Base-by-base conservation (phyloP, 1,139 yeast genomes). In the Blastobotrys arbuscula region DNA sequence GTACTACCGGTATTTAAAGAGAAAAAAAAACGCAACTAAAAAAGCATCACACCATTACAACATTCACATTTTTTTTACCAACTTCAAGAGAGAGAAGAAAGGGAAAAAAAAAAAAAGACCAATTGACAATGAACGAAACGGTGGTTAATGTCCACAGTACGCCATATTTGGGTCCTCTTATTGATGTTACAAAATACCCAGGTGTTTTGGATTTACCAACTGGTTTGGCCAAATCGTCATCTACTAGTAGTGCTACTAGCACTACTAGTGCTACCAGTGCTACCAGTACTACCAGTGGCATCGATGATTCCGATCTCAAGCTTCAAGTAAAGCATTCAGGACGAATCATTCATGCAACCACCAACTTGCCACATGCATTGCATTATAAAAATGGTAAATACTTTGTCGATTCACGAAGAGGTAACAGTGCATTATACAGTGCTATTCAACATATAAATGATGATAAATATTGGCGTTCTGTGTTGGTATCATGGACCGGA, bases 401-500 rank as follows among this genome's bases (percentile, higher is more conserved):
- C 38, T 38, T 56, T 57, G 28, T 55, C 5, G 44, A 31, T 4
- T 6, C 18, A 8, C 75, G 88, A 18, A 74, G 92, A 23, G 97
- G 97, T 1, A 85, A 86, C 60, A 82, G 94, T 13, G 95, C 97
- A 0, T 69, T 90, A 45, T 84, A 84, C 62, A 81, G 95, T 7
- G 81, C 95, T 3, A 78, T 85, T 55, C 74, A 74, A 54, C 82
- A 78, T 60, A 70, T 92, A 50, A 54, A 60, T 39, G 77, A 81
- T 45, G 79, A 79, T 41, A 77, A 89, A 0, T 78, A 80, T 20
- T 92, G 97, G 94, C 94, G 88, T 56, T 82, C 90, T 42, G 86
- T 88, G 55, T 70, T 88, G 51, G 82, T 94, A 48, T 97, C 90
- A 1, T 94, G 99, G 99, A 85, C 97, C 0, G 98, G 98, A 24